Evolutionary conservation across 2,329 filamentous ascomycete species (phyloP), one percentile per base, ranked within the genome.

Genomic region (Aureobasidium sp.): DNA sequence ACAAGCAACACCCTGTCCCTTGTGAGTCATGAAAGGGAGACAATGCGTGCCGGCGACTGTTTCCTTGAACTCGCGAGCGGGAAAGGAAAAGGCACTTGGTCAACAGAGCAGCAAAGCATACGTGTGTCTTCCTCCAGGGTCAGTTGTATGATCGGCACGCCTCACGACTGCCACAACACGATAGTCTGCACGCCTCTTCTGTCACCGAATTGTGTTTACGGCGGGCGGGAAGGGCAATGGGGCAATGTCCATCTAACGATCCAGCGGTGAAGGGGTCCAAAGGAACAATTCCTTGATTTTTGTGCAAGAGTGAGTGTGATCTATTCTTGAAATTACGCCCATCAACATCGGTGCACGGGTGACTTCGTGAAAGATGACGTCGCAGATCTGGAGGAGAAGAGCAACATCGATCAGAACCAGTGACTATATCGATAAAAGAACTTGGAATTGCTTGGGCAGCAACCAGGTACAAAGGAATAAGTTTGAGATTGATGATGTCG

Each of bases 401-500:
- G 36, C 21, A 29, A 49, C 32, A 54, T 42, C 50, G 37, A 42
- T 54, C 30, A 53, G 34, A 39, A 27, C 6, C 25, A 54, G 34
- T 11, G 34, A 30, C 21, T 32, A 42, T 42, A 54, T 54, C 50
- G 37, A 54, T 5, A 45, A 21, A 45, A 45, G 44, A 7, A 39
- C 41, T 36, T 45, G 53, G n/a, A 36, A 45, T 57, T 44, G 52
- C 53, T 57, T 57, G 53, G 39, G 39, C n/a, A 57, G 25, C 53
- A 36, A 50, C 21, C 4, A 16, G 11, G 30, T 57, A 27, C 41
- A n/a, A 16, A 54, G 25, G 15, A 27, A 30, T 15, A 30, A 16
- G 53, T 57, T 27, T 10, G 29, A 45, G 53, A 44, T 32, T 45
- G 53, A 45, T 45, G 27, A 57, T 57, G 39, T 32, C 37, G 37